These are phyloP conservation scores for Aspergillus terreus DNA, from an alignment of 2,329 filamentous ascomycete genomes.

Conservation along the genomic window DNA sequence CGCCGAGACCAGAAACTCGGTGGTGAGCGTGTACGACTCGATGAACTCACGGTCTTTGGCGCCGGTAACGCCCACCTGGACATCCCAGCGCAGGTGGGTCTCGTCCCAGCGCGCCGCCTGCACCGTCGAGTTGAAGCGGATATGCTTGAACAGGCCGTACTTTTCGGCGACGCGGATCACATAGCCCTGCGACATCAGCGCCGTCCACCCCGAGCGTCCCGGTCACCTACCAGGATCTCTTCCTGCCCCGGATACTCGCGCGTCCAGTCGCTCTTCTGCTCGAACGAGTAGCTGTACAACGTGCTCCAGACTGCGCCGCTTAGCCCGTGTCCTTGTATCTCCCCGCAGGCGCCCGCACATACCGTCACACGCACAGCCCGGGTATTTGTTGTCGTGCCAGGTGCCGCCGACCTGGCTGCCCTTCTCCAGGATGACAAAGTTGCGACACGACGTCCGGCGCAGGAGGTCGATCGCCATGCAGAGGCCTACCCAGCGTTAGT, in stretches of 20 bases:
- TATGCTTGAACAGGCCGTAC: constrained; percentile 53
- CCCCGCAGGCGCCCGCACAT: background rate
- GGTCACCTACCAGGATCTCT: constrained; percentile 48
- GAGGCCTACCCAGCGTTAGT: constrained; percentile 36
- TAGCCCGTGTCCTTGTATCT: too few relatives aligned
- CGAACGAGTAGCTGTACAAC: constrained; percentile 60
- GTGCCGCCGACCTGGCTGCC: constrained; percentile 52
- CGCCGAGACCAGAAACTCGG: constrained; percentile 56
- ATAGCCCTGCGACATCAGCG: constrained; percentile 38
- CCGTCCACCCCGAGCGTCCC: background rate
- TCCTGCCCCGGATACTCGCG: constrained; percentile 58
- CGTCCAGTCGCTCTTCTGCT: constrained; percentile 57
- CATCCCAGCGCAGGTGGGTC: constrained; percentile 48
- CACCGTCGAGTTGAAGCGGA: constrained; percentile 56
- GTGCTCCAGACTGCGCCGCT: constrained; percentile 45
- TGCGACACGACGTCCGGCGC: constrained; percentile 41
- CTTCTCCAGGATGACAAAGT: constrained; percentile 58
- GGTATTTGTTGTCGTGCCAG: constrained; percentile 56
- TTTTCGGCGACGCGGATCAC: constrained; percentile 52
- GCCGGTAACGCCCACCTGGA: constrained; percentile 46
- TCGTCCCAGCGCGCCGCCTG: constrained; percentile 55
- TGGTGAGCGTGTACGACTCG: constrained; percentile 50
- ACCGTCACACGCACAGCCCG: constrained; percentile 54
- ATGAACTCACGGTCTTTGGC: constrained; percentile 55
- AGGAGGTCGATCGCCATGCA: constrained; percentile 58